Conservation (phyloP, 352 stramenopile genomes). For the Pythium aquatile region DNA sequence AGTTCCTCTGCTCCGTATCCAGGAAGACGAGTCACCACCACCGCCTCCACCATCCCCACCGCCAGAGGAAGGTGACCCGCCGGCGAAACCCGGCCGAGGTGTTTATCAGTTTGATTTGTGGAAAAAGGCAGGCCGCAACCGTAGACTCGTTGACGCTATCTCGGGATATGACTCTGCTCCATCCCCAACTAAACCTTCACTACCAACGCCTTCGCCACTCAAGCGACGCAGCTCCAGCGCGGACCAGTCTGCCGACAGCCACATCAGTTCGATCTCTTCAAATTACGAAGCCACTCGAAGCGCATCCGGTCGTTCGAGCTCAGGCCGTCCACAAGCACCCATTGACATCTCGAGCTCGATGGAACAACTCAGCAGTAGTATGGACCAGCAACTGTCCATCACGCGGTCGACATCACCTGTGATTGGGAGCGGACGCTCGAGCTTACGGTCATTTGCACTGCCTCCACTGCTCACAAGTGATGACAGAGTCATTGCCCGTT, state of each 20-base stretch:
- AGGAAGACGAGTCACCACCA: constrained; percentile 6
- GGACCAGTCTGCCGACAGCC: constrained; percentile 11
- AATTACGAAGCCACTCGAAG: constrained; percentile 20
- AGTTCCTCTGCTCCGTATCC: constrained; percentile 5
- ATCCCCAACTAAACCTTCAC: constrained; percentile 16
- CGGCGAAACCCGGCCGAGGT: constrained; percentile 19
- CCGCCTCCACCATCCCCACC: background rate
- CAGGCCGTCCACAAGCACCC: constrained; percentile 6
- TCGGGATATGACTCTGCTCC: constrained; percentile 27
- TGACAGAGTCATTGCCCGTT: constrained; percentile 62
- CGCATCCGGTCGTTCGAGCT: constrained; percentile 24
- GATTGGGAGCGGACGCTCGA: constrained; percentile 29
- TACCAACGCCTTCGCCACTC: constrained; percentile 9
- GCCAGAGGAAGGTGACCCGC: background rate
- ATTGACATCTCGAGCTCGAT: background rate
- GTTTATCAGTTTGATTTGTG: constrained; percentile 60
- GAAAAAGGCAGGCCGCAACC: constrained; percentile 48
- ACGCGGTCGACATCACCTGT: constrained; percentile 52
- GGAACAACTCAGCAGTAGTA: constrained; percentile 5
- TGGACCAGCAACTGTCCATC: constrained; percentile 33
- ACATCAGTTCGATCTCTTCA: constrained; percentile 11
- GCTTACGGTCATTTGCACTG: constrained; percentile 14
- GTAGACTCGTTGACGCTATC: constrained; percentile 47
- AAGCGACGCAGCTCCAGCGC: constrained; percentile 24
- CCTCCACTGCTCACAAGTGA: constrained; percentile 19